Evolutionary conservation across 805 yeast genomes (phyloP).

Genomic region (Wickerhamiella sergipiensis): DNA sequence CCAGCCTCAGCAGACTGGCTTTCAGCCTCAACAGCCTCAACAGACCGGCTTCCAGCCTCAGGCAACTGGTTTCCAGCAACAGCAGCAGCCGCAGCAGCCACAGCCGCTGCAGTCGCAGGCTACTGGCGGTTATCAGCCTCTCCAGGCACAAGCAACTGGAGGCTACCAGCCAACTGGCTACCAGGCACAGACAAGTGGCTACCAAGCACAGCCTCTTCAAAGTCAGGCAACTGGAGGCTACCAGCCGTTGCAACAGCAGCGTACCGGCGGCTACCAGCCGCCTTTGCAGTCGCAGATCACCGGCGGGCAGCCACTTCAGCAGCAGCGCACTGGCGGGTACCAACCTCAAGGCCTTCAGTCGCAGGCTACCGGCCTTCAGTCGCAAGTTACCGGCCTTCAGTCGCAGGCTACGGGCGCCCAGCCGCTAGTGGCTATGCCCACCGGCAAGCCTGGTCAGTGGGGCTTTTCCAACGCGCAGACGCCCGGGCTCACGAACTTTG

Average conservation of each 20-base stretch:
- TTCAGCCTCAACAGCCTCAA: constrained; percentile 6
- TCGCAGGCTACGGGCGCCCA: constrained; percentile 26
- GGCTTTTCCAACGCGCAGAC: constrained; percentile 62
- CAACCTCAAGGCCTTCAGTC: constrained; percentile 14
- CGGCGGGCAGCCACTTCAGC: constrained; percentile 30
- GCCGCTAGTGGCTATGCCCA: constrained; percentile 29
- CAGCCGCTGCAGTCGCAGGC: background rate
- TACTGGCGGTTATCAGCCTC: constrained; percentile 25
- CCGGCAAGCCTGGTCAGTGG: constrained; percentile 70
- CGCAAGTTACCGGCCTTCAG: constrained; percentile 15
- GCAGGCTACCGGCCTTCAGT: constrained; percentile 22
- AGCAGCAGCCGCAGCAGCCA: constrained; percentile 26
- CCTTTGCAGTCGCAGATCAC: constrained; percentile 19
- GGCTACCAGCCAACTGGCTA: constrained; percentile 14
- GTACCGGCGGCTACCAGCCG: constrained; percentile 35
- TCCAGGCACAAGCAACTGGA: constrained; percentile 29
- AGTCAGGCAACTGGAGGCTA: constrained; percentile 15
- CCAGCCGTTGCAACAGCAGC: constrained; percentile 13
- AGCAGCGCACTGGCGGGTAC: constrained; percentile 55
- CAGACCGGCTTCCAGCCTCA: constrained; percentile 25
- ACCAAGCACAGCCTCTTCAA: constrained; percentile 16
- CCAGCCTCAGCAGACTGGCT: constrained; percentile 33
- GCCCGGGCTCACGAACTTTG: constrained; percentile 56
- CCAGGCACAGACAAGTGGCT: constrained; percentile 19
- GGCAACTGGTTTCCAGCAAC: constrained; percentile 31